These are phyloP conservation scores for Nicotiana attenuata DNA, from an alignment of 257 asterid species.

Conservation along the genomic window DNA sequence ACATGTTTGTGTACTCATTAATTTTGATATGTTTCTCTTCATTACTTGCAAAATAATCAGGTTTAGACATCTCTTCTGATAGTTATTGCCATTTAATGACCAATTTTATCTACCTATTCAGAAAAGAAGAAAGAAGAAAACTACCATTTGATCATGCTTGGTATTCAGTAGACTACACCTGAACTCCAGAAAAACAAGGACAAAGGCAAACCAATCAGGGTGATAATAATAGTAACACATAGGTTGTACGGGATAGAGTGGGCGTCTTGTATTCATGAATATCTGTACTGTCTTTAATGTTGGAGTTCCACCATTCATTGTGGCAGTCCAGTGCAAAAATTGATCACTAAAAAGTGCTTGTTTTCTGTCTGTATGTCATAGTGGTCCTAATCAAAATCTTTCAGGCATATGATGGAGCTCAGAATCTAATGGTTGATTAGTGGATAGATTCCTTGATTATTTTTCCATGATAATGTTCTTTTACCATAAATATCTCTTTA, in stretches of 20 bases:
- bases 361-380: not conserved
- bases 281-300: not conserved
- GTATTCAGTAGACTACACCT: not conserved
- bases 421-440: not conserved
- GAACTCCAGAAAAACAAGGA: not conserved
- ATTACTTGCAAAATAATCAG: not conserved
- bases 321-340: not conserved
- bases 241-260: not conserved
- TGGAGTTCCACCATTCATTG: not conserved
- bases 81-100: not conserved
- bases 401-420: not conserved
- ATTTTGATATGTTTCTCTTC: not conserved
- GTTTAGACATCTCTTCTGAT: not conserved
- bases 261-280: not conserved
- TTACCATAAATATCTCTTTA: not conserved
- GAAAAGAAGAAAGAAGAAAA: not conserved
- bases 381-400: not conserved
- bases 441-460: not conserved
- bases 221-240: not conserved
- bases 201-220: not conserved
- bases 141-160: not conserved
- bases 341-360: not conserved
- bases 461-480: not conserved
- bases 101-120: not conserved
- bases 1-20: not conserved